These are phyloP conservation scores for Trichoderma breve DNA, from an alignment of 2,329 filamentous ascomycete genomes.

Conservation along the genomic window DNA sequence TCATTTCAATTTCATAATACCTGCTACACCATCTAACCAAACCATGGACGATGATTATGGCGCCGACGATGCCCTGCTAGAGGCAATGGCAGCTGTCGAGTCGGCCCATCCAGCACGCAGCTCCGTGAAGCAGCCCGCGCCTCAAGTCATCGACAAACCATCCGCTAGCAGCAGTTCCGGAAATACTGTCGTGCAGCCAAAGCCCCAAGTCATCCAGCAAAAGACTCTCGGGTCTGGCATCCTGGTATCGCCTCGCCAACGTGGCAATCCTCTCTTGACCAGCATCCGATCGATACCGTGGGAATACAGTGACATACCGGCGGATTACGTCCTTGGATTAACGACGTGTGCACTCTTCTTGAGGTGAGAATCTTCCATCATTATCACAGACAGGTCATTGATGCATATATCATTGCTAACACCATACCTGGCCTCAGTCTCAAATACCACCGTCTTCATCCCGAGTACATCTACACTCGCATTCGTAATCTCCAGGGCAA, in stretches of 20 bases:
- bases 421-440: constrained; percentile 50
- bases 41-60: constrained; percentile 60
- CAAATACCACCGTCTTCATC: constrained; percentile 95
- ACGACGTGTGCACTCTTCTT: constrained; percentile 92
- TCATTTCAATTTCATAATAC: not conserved
- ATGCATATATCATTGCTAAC: not conserved
- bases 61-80: constrained; percentile 55
- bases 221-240: constrained; percentile 69
- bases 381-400: not conserved
- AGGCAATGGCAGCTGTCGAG: constrained; percentile 53
- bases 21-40: too few relatives aligned
- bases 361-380: constrained; percentile 41
- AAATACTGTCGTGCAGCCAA: constrained; percentile 75
- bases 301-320: constrained; percentile 97
- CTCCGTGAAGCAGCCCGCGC: constrained; percentile 47
- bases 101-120: constrained; percentile 36
- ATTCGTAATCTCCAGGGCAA: constrained; percentile 81
- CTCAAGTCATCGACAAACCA: constrained; percentile 55
- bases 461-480: constrained; percentile 95
- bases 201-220: constrained; percentile 76
- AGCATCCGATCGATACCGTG: constrained; percentile 79
- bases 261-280: constrained; percentile 89
- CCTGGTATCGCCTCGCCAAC: constrained; percentile 86
- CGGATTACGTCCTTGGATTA: constrained; percentile 83
- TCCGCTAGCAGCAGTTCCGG: constrained; percentile 37